These are phyloP conservation scores for Scheffersomyces spartinae DNA, from an alignment of 805 yeast species.

Conservation along the genomic window DNA sequence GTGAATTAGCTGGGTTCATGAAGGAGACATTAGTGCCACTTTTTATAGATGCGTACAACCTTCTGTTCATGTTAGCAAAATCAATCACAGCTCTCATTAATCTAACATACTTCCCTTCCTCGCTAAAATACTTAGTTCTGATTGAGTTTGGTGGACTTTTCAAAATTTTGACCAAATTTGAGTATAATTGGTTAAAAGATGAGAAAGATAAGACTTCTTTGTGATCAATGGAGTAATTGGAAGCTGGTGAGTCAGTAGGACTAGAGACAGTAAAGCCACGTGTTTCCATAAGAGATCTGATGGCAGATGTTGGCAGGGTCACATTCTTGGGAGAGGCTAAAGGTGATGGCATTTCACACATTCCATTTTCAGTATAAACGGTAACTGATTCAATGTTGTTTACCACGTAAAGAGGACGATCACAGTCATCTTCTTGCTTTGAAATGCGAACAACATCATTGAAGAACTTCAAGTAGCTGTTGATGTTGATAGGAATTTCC, in stretches of 20 bases:
- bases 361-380: background rate
- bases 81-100: slow-evolving; percentile 25
- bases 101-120: slow-evolving; percentile 19
- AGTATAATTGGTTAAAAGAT: slow-evolving; percentile 9
- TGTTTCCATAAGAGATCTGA: too few species aligned
- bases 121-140: slow-evolving; percentile 32
- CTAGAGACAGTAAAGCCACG: too few species aligned
- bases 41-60: background rate
- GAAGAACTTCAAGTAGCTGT: slow-evolving; percentile 10
- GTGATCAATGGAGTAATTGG: too few species aligned
- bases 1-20: background rate
- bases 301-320: too few species aligned
- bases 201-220: background rate
- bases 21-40: background rate
- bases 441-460: slow-evolving; percentile 9
- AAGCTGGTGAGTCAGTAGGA: too few species aligned
- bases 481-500: slow-evolving; percentile 18
- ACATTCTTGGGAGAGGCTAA: too few species aligned
- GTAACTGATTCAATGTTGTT: too few species aligned
- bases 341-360: too few species aligned
- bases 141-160: slow-evolving; percentile 36
- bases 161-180: slow-evolving; percentile 21
- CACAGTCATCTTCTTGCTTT: too few species aligned
- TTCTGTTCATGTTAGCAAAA: slow-evolving; percentile 19
- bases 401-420: too few species aligned